Evolutionary conservation across 352 stramenopile genomes (phyloP).

Genomic region (Globisporangium carolinianum): DNA sequence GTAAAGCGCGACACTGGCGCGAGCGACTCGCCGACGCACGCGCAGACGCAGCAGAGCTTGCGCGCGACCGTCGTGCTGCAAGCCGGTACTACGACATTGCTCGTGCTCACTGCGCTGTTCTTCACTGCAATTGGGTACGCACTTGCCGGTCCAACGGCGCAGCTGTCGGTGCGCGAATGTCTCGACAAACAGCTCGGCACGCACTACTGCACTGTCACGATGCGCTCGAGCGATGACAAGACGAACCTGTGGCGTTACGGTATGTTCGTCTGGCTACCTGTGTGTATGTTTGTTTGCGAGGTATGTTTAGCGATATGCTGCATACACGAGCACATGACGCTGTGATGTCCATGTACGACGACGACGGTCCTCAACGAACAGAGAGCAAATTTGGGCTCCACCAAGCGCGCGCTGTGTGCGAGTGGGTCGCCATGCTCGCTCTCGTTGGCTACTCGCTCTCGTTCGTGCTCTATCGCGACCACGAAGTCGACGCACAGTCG

Average conservation of each 20-base stretch:
- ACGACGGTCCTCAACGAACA: not conserved
- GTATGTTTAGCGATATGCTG: not conserved
- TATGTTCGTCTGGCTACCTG: conserved; percentile 4
- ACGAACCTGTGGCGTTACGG: conserved; percentile 46
- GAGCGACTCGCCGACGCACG: not conserved
- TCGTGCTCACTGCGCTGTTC: conserved; percentile 16
- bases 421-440: conserved; percentile 42
- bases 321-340: not conserved
- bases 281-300: not conserved
- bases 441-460: conserved; percentile 48
- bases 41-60: conserved; percentile 6
- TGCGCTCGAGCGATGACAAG: conserved; percentile 19
- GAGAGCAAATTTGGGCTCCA: conserved; percentile 20
- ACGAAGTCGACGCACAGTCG: conserved; percentile 3
- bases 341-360: not conserved
- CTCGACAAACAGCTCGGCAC: conserved; percentile 22
- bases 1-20: conserved; percentile 5
- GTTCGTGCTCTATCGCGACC: conserved; percentile 21
- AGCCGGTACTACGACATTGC: conserved; percentile 12
- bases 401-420: conserved; percentile 33
- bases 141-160: conserved; percentile 3
- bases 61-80: conserved; percentile 19
- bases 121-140: conserved; percentile 18
- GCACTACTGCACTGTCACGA: conserved; percentile 28
- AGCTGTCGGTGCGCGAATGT: conserved; percentile 16